A percentile compares a stretch with the other conserved stretches of the same genome.
Evolutionary conservation across 441 rosid genomes (phyloP).

Genomic region (Gossypium davidsonii): DNA sequence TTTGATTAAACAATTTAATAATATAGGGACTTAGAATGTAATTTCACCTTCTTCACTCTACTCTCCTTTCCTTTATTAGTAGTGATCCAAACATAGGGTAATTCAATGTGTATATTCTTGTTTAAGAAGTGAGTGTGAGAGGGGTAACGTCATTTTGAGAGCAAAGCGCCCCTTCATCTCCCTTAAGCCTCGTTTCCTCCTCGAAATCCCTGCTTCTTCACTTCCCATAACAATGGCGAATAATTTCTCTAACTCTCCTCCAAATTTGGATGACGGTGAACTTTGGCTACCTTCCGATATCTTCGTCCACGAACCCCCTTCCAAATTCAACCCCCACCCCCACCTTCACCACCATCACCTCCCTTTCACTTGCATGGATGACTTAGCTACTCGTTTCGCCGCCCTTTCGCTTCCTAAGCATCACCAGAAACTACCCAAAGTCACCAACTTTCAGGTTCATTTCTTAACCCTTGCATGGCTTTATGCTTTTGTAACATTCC

Average conservation of each 20-base stretch:
- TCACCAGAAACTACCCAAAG: conserved; percentile 13
- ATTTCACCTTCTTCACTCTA: too few species aligned
- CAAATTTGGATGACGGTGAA: conserved; percentile 35
- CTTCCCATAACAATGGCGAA: not conserved
- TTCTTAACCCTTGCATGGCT: not conserved
- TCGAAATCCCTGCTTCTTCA: not conserved
- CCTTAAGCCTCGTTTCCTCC: not conserved
- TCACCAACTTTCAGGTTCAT: conserved; percentile 15
- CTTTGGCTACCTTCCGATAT: conserved; percentile 30
- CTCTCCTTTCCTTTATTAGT: too few species aligned
- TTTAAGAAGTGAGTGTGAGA: conserved; percentile 13
- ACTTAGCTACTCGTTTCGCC: conserved; percentile 25
- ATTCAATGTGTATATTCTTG: not conserved
- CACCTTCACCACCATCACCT: not conserved
- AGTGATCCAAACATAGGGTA: too few species aligned
- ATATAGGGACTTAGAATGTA: too few species aligned
- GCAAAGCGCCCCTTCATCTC: conserved; percentile 5
- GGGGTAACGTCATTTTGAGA: conserved; percentile 30
- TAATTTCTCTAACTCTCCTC: conserved; percentile 12
- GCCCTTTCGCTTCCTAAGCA: conserved; percentile 24
- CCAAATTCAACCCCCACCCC: conserved; percentile 13
- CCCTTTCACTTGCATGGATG: conserved; percentile 25
- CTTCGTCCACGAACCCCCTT: conserved; percentile 15
- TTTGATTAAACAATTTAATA: too few species aligned
- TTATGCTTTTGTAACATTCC: not conserved